Percentiles rank a stretch among this genome's conserved stretches.
These are phyloP conservation scores for Pisolithus microcarpus DNA, from an alignment of 768 basidiomycete genomes.

Conservation along the genomic window DNA sequence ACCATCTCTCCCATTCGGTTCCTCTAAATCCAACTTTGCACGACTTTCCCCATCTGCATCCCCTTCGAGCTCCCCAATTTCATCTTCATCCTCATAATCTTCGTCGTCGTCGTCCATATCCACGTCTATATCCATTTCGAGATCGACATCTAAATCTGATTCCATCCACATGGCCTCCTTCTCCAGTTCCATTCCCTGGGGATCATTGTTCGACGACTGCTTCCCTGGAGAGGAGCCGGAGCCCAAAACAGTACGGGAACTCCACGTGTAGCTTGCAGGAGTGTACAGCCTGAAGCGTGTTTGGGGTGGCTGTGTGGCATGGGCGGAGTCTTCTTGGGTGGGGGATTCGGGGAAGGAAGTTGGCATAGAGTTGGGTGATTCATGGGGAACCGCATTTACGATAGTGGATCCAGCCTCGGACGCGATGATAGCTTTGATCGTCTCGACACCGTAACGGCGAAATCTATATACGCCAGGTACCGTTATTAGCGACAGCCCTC, in stretches of 20 bases:
- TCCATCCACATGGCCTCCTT: conserved; percentile 22
- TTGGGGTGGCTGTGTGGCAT: conserved; percentile 4
- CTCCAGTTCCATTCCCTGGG: conserved; percentile 13
- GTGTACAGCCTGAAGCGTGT: conserved; percentile 28
- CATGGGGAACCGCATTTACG: background rate
- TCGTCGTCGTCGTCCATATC: conserved; percentile 23
- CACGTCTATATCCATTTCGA: conserved; percentile 10
- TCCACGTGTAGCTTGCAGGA: conserved; percentile 24
- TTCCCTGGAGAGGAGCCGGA: conserved; percentile 5
- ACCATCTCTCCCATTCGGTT: background rate
- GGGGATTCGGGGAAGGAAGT: background rate
- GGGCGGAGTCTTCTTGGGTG: background rate
- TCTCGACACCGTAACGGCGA: conserved; percentile 26
- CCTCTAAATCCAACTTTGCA: conserved; percentile 7
- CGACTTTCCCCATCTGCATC: conserved; percentile 14
- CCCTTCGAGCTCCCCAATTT: conserved; percentile 7
- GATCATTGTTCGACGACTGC: conserved; percentile 10
- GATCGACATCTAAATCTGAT: conserved; percentile 25
- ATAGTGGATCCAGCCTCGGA: conserved; percentile 17
- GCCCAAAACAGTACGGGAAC: conserved; percentile 13
- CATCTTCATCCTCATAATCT: conserved; percentile 21
- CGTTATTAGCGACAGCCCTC: background rate
- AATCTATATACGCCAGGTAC: conserved; percentile 11
- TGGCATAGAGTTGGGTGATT: background rate
- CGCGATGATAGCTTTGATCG: conserved; percentile 27